Conservation (phyloP, 2,329 filamentous ascomycete genomes). For the Paraphaeosphaeria minitans region DNA sequence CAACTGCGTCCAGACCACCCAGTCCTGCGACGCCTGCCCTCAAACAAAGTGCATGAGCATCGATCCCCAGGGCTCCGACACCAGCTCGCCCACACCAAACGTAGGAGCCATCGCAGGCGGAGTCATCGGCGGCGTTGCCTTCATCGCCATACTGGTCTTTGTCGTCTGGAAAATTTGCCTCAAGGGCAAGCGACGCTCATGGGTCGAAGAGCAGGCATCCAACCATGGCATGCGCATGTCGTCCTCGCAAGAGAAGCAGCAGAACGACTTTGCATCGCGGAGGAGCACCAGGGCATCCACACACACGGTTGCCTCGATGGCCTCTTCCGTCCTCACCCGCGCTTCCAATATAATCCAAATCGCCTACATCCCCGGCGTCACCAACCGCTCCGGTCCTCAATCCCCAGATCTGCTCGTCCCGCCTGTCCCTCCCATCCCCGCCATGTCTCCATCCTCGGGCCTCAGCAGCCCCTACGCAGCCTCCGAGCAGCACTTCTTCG, state of each 20-base stretch:
- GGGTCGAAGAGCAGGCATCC: slow-evolving; percentile 60
- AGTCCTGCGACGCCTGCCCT: slow-evolving; percentile 65
- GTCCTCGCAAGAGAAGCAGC: slow-evolving; percentile 60
- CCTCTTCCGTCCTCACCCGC: slow-evolving; percentile 91
- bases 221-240: slow-evolving; percentile 56
- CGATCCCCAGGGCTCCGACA: slow-evolving; percentile 26
- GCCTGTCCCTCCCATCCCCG: slow-evolving; percentile 90
- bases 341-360: slow-evolving; percentile 99
- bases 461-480: slow-evolving; percentile 63
- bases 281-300: slow-evolving; percentile 74
- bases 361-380: slow-evolving; percentile 96
- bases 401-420: slow-evolving; percentile 81
- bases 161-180: slow-evolving; percentile 88
- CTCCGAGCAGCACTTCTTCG: slow-evolving; percentile 85
- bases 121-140: slow-evolving; percentile 81
- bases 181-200: slow-evolving; percentile 74
- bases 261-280: slow-evolving; percentile 60
- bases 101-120: slow-evolving; percentile 88
- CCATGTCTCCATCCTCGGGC: slow-evolving; percentile 60
- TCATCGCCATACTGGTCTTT: slow-evolving; percentile 75
- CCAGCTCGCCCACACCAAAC: slow-evolving; percentile 58
- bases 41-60: slow-evolving; percentile 59
- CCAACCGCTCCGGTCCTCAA: slow-evolving; percentile 84
- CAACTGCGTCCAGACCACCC: slow-evolving; percentile 64
- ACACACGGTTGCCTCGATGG: slow-evolving; percentile 87